Conservation (phyloP, 164 flowering plant genomes). For the Tetracentron sinense region DNA sequence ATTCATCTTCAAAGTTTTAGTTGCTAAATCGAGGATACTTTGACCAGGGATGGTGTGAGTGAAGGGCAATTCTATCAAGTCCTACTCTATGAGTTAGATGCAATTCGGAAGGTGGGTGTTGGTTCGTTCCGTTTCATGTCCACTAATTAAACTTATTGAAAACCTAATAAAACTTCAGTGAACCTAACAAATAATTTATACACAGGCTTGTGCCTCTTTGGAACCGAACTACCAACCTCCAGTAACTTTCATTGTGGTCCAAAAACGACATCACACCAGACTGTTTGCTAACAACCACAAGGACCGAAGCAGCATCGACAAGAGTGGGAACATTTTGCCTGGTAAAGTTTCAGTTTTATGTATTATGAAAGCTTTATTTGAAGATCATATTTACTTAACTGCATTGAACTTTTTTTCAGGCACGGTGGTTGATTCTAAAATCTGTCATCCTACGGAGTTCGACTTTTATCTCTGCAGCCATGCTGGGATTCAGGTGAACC, state of each 20-base stretch:
- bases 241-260: constrained; percentile 86
- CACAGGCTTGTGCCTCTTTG: constrained; percentile 89
- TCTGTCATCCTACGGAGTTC: constrained; percentile 91
- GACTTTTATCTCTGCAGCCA: constrained; percentile 96
- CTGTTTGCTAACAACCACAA: constrained; percentile 73
- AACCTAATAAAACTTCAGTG: background rate
- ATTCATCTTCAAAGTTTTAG: background rate
- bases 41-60: constrained; percentile 89
- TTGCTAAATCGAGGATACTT: background rate
- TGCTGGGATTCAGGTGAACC: constrained; percentile 84
- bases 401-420: constrained; percentile 34
- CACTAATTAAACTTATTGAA: too few relatives aligned
- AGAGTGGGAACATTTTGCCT: constrained; percentile 82
- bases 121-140: background rate
- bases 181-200: background rate
- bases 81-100: constrained; percentile 73
- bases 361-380: background rate
- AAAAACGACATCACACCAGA: constrained; percentile 89
- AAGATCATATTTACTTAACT: background rate
- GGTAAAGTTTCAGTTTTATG: constrained; percentile 33
- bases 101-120: constrained; percentile 67
- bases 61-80: constrained; percentile 94
- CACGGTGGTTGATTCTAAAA: constrained; percentile 82
- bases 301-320: constrained; percentile 65
- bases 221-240: constrained; percentile 87